Evolutionary conservation across 176 grass and related monocot genomes (phyloP).

Genomic region (Eragrostis nindensis): DNA sequence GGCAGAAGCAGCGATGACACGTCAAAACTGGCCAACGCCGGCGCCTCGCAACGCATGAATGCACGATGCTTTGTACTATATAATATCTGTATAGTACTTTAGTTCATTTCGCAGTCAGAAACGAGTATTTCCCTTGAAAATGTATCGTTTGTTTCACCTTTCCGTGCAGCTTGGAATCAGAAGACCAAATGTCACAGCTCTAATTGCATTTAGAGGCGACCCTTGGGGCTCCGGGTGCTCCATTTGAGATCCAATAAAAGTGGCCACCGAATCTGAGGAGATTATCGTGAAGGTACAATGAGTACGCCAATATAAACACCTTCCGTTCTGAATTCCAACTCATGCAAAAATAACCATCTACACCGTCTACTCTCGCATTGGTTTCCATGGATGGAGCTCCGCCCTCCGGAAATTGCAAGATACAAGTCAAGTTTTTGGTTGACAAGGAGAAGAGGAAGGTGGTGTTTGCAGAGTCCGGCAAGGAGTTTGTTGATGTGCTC

Average conservation of each 20-base stretch:
- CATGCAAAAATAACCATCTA: too few species aligned
- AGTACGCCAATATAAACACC: background rate
- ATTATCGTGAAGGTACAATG: background rate
- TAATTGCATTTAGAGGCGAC: background rate
- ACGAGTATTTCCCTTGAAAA: too few species aligned
- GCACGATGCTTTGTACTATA: too few species aligned
- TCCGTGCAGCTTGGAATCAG: background rate
- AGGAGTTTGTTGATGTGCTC: constrained; percentile 61
- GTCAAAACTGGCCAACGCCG: too few species aligned
- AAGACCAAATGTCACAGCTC: background rate
- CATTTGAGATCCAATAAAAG: background rate
- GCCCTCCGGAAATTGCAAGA: background rate
- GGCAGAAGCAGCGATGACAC: too few species aligned
- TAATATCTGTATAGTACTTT: too few species aligned
- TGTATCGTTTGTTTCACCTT: too few species aligned
- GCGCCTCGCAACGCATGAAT: too few species aligned
- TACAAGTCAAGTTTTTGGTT: constrained; percentile 45
- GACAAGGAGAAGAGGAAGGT: constrained; percentile 47
- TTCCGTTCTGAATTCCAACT: background rate
- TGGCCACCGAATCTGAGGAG: background rate
- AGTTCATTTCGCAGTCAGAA: too few species aligned
- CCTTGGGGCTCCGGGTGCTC: background rate
- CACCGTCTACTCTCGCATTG: too few species aligned
- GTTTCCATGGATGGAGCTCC: constrained; percentile 5
- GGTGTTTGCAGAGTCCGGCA: constrained; percentile 47